Evolutionary conservation across 768 basidiomycete species (phyloP).

Genomic region (Boletus rufocinnamomeus): DNA sequence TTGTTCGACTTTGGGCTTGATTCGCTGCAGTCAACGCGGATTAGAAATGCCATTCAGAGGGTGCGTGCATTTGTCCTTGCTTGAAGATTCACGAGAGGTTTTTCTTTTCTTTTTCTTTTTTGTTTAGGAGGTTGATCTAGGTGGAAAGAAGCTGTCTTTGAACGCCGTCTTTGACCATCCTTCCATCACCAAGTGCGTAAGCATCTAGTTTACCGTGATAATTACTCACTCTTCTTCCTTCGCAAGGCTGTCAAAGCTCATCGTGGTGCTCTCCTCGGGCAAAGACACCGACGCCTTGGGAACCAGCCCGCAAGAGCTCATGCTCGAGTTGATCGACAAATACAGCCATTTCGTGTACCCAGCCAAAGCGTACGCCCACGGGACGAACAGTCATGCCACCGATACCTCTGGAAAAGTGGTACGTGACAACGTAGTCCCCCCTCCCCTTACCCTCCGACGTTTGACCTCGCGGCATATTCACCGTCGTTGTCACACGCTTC

Average conservation of each 20-base stretch:
- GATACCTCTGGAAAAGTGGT: slow-evolving; percentile 19
- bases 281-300: slow-evolving; percentile 19
- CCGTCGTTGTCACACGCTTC: not conserved
- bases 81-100: too few species aligned
- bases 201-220: not conserved
- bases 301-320: slow-evolving; percentile 37
- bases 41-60: slow-evolving; percentile 50
- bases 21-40: slow-evolving; percentile 52
- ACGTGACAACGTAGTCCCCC: not conserved
- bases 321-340: slow-evolving; percentile 50
- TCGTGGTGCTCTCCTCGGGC: slow-evolving; percentile 39
- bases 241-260: slow-evolving; percentile 42
- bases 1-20: slow-evolving; percentile 53
- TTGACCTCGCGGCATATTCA: not conserved
- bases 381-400: slow-evolving; percentile 16
- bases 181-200: slow-evolving; percentile 39
- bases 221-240: slow-evolving; percentile 2
- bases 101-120: not conserved
- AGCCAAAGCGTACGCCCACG: not conserved
- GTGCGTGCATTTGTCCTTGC: slow-evolving; percentile 23
- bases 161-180: slow-evolving; percentile 54
- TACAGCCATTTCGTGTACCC: slow-evolving; percentile 27
- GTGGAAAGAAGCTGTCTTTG: slow-evolving; percentile 23
- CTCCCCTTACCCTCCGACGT: not conserved
- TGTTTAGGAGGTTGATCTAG: slow-evolving; percentile 21